Percentiles rank a stretch among this genome's conserved stretches.
Conservation (phyloP, 371 early-diverging fungal genomes). For the Chytridium lagenaria region DNA sequence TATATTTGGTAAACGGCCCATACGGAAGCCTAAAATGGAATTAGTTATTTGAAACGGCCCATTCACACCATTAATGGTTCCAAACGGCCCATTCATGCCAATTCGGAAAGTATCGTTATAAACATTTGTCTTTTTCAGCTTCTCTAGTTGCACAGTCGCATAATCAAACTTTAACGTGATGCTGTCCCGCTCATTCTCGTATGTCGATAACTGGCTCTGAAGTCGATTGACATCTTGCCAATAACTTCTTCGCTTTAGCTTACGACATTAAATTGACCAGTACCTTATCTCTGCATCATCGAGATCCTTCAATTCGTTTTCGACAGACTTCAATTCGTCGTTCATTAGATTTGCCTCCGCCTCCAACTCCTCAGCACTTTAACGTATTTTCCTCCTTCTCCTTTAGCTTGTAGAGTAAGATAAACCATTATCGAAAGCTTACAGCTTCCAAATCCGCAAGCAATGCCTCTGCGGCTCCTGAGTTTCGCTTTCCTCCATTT, state of each 20-base stretch:
- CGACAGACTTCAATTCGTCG: conserved; percentile 64
- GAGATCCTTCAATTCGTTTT: conserved; percentile 66
- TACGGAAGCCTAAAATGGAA: conserved; percentile 65
- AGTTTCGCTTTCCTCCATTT: conserved; percentile 60
- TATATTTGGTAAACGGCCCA: conserved; percentile 81
- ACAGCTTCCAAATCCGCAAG: background rate
- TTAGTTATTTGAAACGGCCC: background rate
- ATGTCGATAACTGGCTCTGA: conserved; percentile 63
- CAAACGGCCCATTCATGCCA: conserved; percentile 82
- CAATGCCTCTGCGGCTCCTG: conserved; percentile 37
- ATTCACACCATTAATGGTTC: conserved; percentile 82
- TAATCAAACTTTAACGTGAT: conserved; percentile 79
- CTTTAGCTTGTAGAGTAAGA: conserved; percentile 19
- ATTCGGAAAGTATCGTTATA: conserved; percentile 93
- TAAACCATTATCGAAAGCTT: background rate
- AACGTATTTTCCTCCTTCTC: conserved; percentile 44
- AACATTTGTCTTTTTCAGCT: conserved; percentile 88
- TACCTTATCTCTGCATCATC: conserved; percentile 65
- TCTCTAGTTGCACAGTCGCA: conserved; percentile 76
- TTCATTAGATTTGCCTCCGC: conserved; percentile 64
- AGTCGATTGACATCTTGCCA: conserved; percentile 82
- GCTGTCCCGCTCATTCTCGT: conserved; percentile 81
- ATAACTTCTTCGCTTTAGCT: conserved; percentile 30
- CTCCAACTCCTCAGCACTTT: conserved; percentile 63
- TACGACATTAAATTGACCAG: too few species aligned